Percentiles rank a stretch among this genome's conserved stretches.
phyloP scores from a whole-genome alignment of 1,284 basidiomycete genomes.

The Papiliotrema nemorosa region DNA sequence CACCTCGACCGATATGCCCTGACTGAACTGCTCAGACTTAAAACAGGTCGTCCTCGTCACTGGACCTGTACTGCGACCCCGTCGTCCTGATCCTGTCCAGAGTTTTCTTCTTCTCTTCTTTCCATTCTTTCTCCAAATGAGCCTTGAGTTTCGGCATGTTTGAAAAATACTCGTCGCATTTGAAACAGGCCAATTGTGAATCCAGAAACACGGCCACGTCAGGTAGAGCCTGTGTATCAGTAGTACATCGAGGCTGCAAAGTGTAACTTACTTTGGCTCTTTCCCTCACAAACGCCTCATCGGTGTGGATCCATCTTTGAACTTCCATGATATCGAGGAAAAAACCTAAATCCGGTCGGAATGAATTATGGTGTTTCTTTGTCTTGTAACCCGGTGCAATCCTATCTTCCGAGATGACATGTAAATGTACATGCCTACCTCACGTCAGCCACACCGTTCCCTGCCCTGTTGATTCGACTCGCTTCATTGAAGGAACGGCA shows the following conservation, averaged over 20 bases:
- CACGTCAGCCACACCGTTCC: slow-evolving; percentile 35
- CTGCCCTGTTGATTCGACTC: slow-evolving; percentile 17
- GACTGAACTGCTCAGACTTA: too few relatives aligned
- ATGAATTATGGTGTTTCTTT: slow-evolving; percentile 94
- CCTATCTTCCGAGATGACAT: slow-evolving; percentile 81
- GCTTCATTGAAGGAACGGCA: slow-evolving; percentile 62
- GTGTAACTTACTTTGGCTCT: slow-evolving; percentile 30
- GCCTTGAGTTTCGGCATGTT: slow-evolving; percentile 74
- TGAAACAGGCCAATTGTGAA: slow-evolving; percentile 64
- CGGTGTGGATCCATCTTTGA: slow-evolving; percentile 67
- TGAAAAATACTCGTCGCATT: slow-evolving; percentile 59
- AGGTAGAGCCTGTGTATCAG: slow-evolving; percentile 1
- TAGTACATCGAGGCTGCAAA: not conserved
- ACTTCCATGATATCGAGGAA: slow-evolving; percentile 77
- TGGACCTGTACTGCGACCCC: slow-evolving; percentile 1
- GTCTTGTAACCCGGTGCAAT: slow-evolving; percentile 70
- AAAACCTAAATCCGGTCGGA: slow-evolving; percentile 81
- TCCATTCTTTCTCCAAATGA: slow-evolving; percentile 45
- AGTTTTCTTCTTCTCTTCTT: slow-evolving; percentile 40
- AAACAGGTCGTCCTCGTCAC: slow-evolving; percentile 7
- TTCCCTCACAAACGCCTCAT: slow-evolving; percentile 20
- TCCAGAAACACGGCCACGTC: slow-evolving; percentile 56
- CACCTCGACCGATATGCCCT: too few relatives aligned
- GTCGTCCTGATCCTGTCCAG: not conserved
- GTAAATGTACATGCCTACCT: slow-evolving; percentile 79